These are phyloP conservation scores for Rosa hybrid DNA, from an alignment of 331 rosid species.

Conservation along the genomic window DNA sequence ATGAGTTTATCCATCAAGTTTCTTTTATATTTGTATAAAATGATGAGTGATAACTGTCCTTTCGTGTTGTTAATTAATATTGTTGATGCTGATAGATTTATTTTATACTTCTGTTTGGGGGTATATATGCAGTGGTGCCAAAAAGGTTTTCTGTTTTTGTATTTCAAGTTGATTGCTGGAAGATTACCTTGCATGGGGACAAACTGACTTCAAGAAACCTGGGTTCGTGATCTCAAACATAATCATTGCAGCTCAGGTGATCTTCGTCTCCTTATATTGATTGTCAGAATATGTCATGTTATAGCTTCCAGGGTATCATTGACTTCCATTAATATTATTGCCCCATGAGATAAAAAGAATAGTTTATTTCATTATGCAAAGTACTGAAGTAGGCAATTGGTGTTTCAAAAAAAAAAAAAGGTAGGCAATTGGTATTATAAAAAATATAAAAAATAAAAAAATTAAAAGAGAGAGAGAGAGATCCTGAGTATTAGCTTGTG, in stretches of 20 bases:
- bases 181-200: slow-evolving; percentile 76
- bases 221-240: slow-evolving; percentile 28
- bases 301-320: neutral
- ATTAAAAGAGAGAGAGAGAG: no score
- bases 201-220: slow-evolving; percentile 68
- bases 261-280: neutral
- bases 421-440: neutral
- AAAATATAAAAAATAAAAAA: no score
- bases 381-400: neutral
- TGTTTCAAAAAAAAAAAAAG: neutral
- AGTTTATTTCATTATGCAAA: neutral
- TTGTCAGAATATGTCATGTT: neutral
- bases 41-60: neutral
- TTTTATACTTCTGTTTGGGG: slow-evolving; percentile 12
- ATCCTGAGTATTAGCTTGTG: neutral
- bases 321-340: neutral
- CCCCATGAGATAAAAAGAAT: neutral
- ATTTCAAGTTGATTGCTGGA: slow-evolving; percentile 75
- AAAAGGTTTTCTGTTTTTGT: slow-evolving; percentile 68
- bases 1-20: neutral
- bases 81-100: slow-evolving; percentile 3
- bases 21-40: neutral
- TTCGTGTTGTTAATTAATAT: neutral
- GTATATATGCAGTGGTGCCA: slow-evolving; percentile 72
- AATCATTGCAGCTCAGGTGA: slow-evolving; percentile 7